Base-by-base conservation (phyloP, 2,329 filamentous ascomycete species). In the Clonostachys chloroleuca region DNA sequence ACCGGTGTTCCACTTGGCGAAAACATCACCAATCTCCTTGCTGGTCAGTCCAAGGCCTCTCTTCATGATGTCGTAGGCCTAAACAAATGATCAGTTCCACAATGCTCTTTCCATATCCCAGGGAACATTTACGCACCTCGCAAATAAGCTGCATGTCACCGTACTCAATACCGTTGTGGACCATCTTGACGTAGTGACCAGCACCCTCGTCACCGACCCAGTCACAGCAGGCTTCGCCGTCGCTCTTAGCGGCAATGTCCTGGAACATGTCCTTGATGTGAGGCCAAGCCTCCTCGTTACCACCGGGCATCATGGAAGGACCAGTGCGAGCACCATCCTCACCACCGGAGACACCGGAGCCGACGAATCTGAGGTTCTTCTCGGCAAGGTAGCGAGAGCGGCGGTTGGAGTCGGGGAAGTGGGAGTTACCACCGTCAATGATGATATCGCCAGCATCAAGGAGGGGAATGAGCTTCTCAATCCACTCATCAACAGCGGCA, bases 151-250 rank as follows among this genome's bases (percentile, higher is more conserved):
- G 94, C 94, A 99, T 99, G 78, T 99, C 94, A 84, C 94, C 94
- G 71, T 99, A 99, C 79, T 99, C 94, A 63, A 99, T 99, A 83
- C 94, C 94, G 77, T 99, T 99, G 87, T 99, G 94, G 55, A 99
- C 94, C 94, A 99, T 99, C 89, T 99, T 99, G 80, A 99, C 92
- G 81, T 96, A 99, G 86, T 99, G 94, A 62, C 94, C 94, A 75
- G 94, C 89, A 84, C 94, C 94, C 74, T 97, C 91, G 75, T 97
- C 94, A 78, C 94, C 94, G 63, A 99, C 94, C 94, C 94, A 99
- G 75, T 99, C 94, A 69, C 94, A 99, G 85, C 94, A 99, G 57
- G 94, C 77, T 82, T 99, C 94, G 63, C 86, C 86, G 65, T 96
- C 92, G 72, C 89, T 95, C 85, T 99, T 97, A 72, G 94, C 94